Conservation (phyloP, 345 rosid genomes). For the Linum trigynum region DNA sequence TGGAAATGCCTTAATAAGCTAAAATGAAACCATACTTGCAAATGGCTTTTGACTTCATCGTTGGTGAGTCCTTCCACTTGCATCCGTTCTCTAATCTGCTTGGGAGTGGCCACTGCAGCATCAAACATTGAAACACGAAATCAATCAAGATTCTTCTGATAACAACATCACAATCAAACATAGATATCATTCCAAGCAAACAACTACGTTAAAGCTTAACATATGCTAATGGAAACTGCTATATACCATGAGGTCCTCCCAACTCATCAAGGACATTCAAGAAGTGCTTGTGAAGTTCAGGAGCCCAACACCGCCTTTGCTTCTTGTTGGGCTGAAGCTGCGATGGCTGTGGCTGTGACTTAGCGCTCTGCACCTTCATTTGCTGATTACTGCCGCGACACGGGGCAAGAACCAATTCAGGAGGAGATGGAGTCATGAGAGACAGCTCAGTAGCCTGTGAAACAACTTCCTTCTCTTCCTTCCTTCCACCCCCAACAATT, state of each 20-base stretch:
- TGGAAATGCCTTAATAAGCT: neutral
- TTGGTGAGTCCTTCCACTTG: slow-evolving; percentile 2
- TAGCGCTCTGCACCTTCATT: neutral
- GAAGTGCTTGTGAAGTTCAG: neutral
- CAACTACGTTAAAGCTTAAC: neutral
- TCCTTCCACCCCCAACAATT: slow-evolving; percentile 6
- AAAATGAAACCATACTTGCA: neutral
- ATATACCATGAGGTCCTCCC: slow-evolving; percentile 2
- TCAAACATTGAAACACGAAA: neutral
- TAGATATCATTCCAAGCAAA: neutral
- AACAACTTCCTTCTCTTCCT: slow-evolving; percentile 28
- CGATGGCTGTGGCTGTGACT: neutral
- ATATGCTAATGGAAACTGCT: neutral
- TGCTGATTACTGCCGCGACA: neutral
- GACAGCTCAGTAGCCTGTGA: slow-evolving; percentile 29
- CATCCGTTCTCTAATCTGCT: slow-evolving; percentile 3
- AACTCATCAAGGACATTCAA: neutral
- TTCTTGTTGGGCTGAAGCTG: neutral
- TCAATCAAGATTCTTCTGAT: neutral
- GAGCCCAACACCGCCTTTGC: slow-evolving; percentile 3
- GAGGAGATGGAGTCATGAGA: slow-evolving; percentile 27
- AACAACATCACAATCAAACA: neutral
- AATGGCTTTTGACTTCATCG: slow-evolving; percentile 6
- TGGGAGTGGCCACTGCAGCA: slow-evolving; percentile 3
- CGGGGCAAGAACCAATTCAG: slow-evolving; percentile 15